Base-by-base conservation (phyloP, 2,329 filamentous ascomycete genomes). In the Cadophora malorum region DNA sequence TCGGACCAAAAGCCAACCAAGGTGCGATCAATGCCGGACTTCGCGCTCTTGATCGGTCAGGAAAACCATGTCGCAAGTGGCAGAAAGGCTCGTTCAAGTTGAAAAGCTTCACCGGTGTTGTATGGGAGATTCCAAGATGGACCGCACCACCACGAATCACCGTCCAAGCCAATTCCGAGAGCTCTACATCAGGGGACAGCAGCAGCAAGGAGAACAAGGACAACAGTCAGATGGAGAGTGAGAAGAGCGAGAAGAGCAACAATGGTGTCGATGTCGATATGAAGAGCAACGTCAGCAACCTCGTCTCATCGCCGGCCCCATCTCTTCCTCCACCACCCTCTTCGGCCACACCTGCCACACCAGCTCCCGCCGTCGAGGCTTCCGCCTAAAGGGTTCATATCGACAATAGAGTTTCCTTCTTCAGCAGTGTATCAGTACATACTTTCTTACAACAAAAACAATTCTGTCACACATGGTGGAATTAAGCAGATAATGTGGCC, bases 1-100 rank as follows among this genome's bases (percentile, higher is more conserved):
- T 98, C 31, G 95, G 95, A 3, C 96, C 96, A 73, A 98, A 97
- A 80, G 95, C 95, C 63, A 98, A 97, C 79, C 92, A 95, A 76
- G 96, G 96, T 71, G 95, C 95, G 68, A 99, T 99, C 85, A 99
- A 99, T 78, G 96, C 96, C 65, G 93, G 93, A 63, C 90, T 99
- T 61, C 93, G 96, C 65, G 95, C 96, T 14, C 91, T 99, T 72
- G 96, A 99, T 80, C 90, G 95, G 69, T 91, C 91, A 8, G 95
- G 95, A 73, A 92, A 95, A 76, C 94, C 96, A 10, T 97, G 94
- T 80, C 92, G 95, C 72, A 94, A 90, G 79, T 99, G 96, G 96
- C 85, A 89, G 78, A 92, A 90, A 79, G 93, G 93, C 71, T 87
- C 89, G 66, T 93, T 98, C 78, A 86, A 85, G 60, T 83, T 98